Base-by-base conservation (phyloP, 345 rosid species). In the Lepidium aucheri region DNA sequence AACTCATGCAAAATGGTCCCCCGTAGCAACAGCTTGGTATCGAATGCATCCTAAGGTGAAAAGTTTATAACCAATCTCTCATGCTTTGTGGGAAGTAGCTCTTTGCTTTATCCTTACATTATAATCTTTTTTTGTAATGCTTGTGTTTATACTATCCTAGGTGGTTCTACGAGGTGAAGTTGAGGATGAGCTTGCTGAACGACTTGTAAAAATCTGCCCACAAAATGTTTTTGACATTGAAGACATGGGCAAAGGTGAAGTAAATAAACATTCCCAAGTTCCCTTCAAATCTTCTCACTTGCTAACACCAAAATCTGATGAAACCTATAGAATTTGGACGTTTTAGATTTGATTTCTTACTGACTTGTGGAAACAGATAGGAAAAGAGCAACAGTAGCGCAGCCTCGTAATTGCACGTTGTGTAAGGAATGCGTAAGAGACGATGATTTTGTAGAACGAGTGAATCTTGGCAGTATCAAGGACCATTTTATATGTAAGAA, bases 1-100 rank as follows among this genome's bases (percentile, higher is more conserved):
- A 84, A 86, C 92, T 41, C 99, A 90, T 75, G 96, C 97, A 20
- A 90, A 90, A 57, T 90, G 99, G 99, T 94, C 96, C n/a, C 96
- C 97, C 10, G 99, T 94, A 28, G 99, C 83, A 30, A 88, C 97
- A 44, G 84, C 95, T 65, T 94, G 96, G 97, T 94, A 90, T 70
- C 81, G 93, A 69, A 86, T 94, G 99, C 92, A 85, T 80, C 96
- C 99, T 28, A 95, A 94, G 95, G 97, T 86, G 68, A 50, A 18
- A 32, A 47, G 26, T 11, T 55, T 47, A 56, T 33, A 49, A 44
- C 20, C 22, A 56, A 40, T 22, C 35, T 35, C 7, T 45, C 3
- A 9, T 68, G 7, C 49, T 43, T 20, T 6, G 8, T 8, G 24
- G 35, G 9, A 41, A 26, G 39, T 3, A 35, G 74, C 6, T 36